Conservation (phyloP, 805 yeast genomes). For the Cyberlindnera xylosilytica region DNA sequence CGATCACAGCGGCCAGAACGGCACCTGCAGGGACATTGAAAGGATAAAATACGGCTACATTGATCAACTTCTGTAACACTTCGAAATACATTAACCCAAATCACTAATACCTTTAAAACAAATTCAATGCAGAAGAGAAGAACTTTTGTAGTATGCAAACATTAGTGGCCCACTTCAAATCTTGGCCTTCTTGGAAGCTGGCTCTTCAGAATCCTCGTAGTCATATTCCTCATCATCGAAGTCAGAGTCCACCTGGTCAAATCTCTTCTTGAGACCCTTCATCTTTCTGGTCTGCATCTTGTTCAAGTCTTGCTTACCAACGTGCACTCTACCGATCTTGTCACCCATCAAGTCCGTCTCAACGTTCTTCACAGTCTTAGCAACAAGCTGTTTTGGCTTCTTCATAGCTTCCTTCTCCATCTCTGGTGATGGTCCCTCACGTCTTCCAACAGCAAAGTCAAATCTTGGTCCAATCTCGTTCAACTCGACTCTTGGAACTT, state of each 20-base stretch:
- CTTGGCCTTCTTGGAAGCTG: conserved; percentile 31
- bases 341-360: conserved; percentile 90
- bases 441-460: conserved; percentile 89
- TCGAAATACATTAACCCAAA: too few species aligned
- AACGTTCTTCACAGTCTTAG: conserved; percentile 84
- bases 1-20: too few species aligned
- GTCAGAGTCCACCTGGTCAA: conserved; percentile 63
- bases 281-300: conserved; percentile 94
- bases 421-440: conserved; percentile 78
- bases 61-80: too few species aligned
- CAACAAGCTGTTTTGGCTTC: conserved; percentile 76
- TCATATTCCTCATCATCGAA: conserved; percentile 47
- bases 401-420: conserved; percentile 85
- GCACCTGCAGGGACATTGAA: too few species aligned
- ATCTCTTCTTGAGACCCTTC: conserved; percentile 92
- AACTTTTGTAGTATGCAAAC: background rate
- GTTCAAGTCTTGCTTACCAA: conserved; percentile 90
- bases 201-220: conserved; percentile 37
- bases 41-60: too few species aligned
- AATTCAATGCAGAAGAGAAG: background rate
- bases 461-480: conserved; percentile 95
- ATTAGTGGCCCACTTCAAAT: conserved; percentile 3
- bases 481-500: conserved; percentile 89
- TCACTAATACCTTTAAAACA: background rate
- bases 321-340: conserved; percentile 92